These are phyloP conservation scores for Nemania sp. DNA, from an alignment of 2,329 filamentous ascomycete species.

Conservation along the genomic window DNA sequence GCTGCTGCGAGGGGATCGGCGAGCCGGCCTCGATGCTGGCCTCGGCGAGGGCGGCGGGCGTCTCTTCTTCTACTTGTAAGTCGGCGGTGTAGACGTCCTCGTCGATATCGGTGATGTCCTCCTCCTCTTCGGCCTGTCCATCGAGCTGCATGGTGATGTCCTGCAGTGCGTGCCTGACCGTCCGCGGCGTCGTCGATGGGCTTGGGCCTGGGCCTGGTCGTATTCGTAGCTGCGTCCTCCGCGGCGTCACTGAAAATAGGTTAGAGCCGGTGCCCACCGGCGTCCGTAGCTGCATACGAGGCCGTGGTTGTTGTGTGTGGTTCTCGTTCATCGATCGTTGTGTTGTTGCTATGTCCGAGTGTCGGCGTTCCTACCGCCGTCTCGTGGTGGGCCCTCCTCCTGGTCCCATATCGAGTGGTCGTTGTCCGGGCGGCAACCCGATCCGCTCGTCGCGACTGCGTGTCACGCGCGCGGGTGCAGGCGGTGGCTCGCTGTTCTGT, in stretches of 20 bases:
- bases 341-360: slow-evolving; percentile 17
- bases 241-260: not conserved
- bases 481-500: slow-evolving; percentile 27
- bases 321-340: not conserved
- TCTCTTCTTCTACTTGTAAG: slow-evolving; percentile 7
- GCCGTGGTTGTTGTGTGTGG: not conserved
- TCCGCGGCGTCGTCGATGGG: not conserved
- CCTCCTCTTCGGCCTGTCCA: not conserved
- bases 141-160: slow-evolving; percentile 4
- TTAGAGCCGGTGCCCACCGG: not conserved
- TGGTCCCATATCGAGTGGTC: slow-evolving; percentile 13
- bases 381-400: slow-evolving; percentile 23
- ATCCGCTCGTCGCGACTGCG: slow-evolving; percentile 41
- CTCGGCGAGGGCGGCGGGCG: not conserved
- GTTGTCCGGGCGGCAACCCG: slow-evolving; percentile 25
- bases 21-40: slow-evolving; percentile 18
- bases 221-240: not conserved
- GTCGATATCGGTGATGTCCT: not conserved
- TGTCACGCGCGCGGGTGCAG: slow-evolving; percentile 34
- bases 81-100: slow-evolving; percentile 8
- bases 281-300: not conserved
- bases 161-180: not conserved
- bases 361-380: slow-evolving; percentile 28
- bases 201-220: not conserved
- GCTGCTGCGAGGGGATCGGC: slow-evolving; percentile 7